phyloP scores from a whole-genome alignment of 768 basidiomycete species.

The Termitomyces sp. region DNA sequence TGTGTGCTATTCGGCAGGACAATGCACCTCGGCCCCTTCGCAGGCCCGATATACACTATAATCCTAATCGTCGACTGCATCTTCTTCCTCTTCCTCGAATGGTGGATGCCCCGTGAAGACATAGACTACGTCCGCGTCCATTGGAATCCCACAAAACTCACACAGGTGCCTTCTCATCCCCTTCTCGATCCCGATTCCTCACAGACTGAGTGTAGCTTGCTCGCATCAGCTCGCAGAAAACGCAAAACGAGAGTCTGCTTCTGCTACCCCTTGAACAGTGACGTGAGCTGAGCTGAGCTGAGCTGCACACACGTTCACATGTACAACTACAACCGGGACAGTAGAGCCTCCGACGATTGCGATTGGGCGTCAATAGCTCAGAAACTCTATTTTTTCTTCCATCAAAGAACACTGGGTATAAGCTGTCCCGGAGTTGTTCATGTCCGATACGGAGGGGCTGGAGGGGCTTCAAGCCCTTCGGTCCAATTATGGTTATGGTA shows the following conservation, averaged over 20 bases:
- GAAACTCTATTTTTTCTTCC: neutral
- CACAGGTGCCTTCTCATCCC: constrained; percentile 24
- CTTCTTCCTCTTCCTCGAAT: constrained; percentile 83
- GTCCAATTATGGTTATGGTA: neutral
- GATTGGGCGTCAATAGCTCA: neutral
- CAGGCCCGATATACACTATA: constrained; percentile 83
- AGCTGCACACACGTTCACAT: no score
- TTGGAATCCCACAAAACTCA: constrained; percentile 51
- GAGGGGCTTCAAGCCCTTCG: neutral
- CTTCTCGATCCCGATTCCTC: neutral
- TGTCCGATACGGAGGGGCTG: neutral
- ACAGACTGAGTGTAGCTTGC: neutral
- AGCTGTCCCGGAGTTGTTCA: neutral
- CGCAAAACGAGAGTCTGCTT: neutral
- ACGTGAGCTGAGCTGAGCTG: neutral
- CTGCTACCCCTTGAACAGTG: neutral
- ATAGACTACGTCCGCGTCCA: constrained; percentile 70
- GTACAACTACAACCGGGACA: neutral
- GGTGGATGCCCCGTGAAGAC: constrained; percentile 74
- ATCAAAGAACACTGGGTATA: neutral
- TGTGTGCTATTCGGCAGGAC: constrained; percentile 41
- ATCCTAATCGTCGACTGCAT: constrained; percentile 89
- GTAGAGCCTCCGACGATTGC: neutral
- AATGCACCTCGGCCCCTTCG: constrained; percentile 73
- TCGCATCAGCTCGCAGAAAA: constrained; percentile 8